phyloP scores from a whole-genome alignment of 2,329 filamentous ascomycete genomes.

The Cadophora sp. region DNA sequence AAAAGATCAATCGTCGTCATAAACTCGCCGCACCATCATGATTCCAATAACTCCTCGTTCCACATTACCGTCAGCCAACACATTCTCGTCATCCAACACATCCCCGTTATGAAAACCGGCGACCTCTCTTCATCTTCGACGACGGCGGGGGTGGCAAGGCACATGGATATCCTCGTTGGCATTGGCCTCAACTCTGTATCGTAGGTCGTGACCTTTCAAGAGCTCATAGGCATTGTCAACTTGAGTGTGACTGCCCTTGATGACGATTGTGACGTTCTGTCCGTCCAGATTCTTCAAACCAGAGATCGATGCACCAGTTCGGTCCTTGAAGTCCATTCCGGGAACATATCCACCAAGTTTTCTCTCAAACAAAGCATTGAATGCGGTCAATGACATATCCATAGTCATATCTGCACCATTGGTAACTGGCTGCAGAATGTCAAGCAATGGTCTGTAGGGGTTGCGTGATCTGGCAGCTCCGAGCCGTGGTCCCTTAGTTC shows the following conservation, averaged over 20 bases:
- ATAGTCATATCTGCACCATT: neutral
- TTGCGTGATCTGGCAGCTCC: neutral
- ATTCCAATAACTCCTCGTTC: neutral
- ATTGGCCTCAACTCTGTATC: neutral
- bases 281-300: neutral
- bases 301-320: conserved; percentile 9
- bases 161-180: neutral
- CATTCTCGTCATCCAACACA: neutral
- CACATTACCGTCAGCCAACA: neutral
- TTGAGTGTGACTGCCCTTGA: neutral
- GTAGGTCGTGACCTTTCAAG: neutral
- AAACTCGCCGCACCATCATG: neutral
- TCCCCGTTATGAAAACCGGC: neutral
- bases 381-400: neutral
- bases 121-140: neutral
- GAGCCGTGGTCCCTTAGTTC: neutral
- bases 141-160: neutral
- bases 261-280: neutral
- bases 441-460: neutral
- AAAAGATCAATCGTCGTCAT: neutral
- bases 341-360: neutral
- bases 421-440: neutral
- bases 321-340: neutral
- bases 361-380: conserved; percentile 7
- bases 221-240: neutral